These are phyloP conservation scores for Sclerotinia trifoliorum DNA, from an alignment of 2,329 filamentous ascomycete species.

Conservation along the genomic window DNA sequence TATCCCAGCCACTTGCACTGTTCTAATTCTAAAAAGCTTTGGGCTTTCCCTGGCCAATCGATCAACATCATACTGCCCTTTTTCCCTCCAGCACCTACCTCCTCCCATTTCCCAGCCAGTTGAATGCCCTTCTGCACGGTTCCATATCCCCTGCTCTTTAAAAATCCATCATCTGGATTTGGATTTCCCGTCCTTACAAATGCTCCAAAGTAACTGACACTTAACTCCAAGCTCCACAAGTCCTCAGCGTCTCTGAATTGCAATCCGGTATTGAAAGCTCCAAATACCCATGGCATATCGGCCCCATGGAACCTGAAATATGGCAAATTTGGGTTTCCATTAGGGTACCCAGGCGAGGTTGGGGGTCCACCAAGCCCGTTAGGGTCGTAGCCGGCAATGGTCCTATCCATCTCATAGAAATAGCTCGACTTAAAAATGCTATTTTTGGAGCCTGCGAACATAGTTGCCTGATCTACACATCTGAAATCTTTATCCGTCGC, in stretches of 20 bases:
- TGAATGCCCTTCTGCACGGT: slow-evolving; percentile 24
- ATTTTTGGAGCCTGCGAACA: slow-evolving; percentile 46
- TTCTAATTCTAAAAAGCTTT: slow-evolving; percentile 47
- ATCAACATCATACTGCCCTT: slow-evolving; percentile 46
- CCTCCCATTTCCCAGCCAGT: slow-evolving; percentile 28
- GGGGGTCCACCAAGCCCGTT: slow-evolving; percentile 50
- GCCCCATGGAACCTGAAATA: slow-evolving; percentile 55
- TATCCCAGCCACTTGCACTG: slow-evolving; percentile 50
- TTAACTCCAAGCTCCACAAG: slow-evolving; percentile 47
- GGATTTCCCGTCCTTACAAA: slow-evolving; percentile 49
- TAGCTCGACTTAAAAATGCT: slow-evolving; percentile 48
- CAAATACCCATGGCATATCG: slow-evolving; percentile 49
- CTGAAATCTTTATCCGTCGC: slow-evolving; percentile 55
- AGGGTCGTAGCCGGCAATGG: slow-evolving; percentile 49
- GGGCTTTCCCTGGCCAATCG: slow-evolving; percentile 46
- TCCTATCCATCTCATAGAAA: slow-evolving; percentile 53
- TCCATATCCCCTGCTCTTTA: slow-evolving; percentile 47
- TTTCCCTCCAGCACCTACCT: slow-evolving; percentile 43
- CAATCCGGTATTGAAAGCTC: slow-evolving; percentile 39
- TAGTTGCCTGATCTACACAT: slow-evolving; percentile 55
- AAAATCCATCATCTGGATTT: slow-evolving; percentile 46
- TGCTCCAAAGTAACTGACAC: slow-evolving; percentile 48
- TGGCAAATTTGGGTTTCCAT: slow-evolving; percentile 50
- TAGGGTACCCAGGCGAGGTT: slow-evolving; percentile 42
- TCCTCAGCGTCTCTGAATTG: slow-evolving; percentile 47